Percentiles rank a stretch among this genome's conserved stretches.
These are phyloP conservation scores for Adansonia rubrostipa DNA, from an alignment of 441 rosid genomes.

Conservation along the genomic window DNA sequence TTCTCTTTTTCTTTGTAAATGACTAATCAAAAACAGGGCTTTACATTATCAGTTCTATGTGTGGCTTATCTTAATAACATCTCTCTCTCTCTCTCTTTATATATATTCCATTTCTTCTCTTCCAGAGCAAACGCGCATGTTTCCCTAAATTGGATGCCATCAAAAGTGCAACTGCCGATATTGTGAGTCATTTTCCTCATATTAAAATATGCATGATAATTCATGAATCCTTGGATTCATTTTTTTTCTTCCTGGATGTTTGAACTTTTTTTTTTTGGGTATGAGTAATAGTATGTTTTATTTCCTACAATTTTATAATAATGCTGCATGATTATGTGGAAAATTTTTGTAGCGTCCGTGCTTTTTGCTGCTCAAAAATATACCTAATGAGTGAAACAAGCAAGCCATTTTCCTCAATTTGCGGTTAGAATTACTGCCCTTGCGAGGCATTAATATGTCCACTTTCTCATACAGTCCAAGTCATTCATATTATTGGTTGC, in stretches of 20 bases:
- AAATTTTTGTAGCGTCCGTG: background rate
- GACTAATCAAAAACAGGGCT: background rate
- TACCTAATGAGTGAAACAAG: background rate
- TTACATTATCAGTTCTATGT: background rate
- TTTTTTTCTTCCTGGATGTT: background rate
- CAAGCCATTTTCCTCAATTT: background rate
- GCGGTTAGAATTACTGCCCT: slow-evolving; percentile 1
- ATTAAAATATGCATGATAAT: background rate
- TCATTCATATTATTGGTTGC: background rate
- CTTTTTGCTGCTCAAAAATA: background rate
- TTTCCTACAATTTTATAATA: background rate
- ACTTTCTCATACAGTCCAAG: slow-evolving; percentile 5
- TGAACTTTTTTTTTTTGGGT: background rate
- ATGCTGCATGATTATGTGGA: background rate
- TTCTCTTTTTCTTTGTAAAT: background rate
- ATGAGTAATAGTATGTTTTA: background rate
- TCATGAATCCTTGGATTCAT: background rate
- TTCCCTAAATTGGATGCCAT: slow-evolving; percentile 90
- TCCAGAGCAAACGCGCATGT: slow-evolving; percentile 82
- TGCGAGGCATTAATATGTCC: background rate
- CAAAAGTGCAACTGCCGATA: slow-evolving; percentile 88
- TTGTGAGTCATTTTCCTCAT: slow-evolving; percentile 55
- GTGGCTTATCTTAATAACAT: slow-evolving; percentile 18
- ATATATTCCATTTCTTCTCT: slow-evolving; percentile 21
- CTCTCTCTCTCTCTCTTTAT: slow-evolving; percentile 3